phyloP scores from a whole-genome alignment of 495 filamentous ascomycete genomes.

The Lichina pygmaea region DNA sequence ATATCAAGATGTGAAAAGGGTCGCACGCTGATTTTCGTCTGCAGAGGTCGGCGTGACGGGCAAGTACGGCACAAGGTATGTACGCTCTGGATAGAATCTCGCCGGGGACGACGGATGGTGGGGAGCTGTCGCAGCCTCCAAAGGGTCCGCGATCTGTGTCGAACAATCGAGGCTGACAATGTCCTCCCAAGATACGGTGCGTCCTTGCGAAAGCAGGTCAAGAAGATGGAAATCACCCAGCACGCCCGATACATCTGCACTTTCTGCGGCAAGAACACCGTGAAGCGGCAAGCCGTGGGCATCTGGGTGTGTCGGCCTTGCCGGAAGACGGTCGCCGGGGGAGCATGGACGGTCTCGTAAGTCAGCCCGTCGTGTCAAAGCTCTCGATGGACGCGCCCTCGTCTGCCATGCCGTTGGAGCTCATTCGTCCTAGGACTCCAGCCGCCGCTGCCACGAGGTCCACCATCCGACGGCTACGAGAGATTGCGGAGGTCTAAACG shows the following conservation, averaged over 20 bases:
- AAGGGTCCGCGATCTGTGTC: too few relatives aligned
- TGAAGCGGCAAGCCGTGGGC: constrained; percentile 75
- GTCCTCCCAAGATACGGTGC: constrained; percentile 58
- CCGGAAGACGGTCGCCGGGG: constrained; percentile 85
- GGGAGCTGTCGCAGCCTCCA: too few relatives aligned
- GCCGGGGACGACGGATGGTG: not conserved
- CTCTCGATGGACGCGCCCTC: not conserved
- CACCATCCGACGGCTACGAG: constrained; percentile 88
- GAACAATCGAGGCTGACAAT: not conserved
- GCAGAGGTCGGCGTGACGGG: constrained; percentile 52
- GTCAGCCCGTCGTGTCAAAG: constrained; percentile 13
- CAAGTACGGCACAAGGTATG: constrained; percentile 43
- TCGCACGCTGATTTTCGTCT: constrained; percentile 12
- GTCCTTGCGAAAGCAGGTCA: constrained; percentile 98
- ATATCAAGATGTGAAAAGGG: not conserved
- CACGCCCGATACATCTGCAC: constrained; percentile 84
- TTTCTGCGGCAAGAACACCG: constrained; percentile 87
- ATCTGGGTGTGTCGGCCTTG: constrained; percentile 93
- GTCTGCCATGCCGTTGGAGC: not conserved
- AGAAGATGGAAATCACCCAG: constrained; percentile 98
- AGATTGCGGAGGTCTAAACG: constrained; percentile 77
- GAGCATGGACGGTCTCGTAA: constrained; percentile 91
- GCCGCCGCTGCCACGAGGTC: constrained; percentile 90
- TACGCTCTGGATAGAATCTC: not conserved
- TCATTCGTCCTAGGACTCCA: constrained; percentile 36